Base-by-base conservation (phyloP, 441 rosid species). In the Populus trichocarpa region DNA sequence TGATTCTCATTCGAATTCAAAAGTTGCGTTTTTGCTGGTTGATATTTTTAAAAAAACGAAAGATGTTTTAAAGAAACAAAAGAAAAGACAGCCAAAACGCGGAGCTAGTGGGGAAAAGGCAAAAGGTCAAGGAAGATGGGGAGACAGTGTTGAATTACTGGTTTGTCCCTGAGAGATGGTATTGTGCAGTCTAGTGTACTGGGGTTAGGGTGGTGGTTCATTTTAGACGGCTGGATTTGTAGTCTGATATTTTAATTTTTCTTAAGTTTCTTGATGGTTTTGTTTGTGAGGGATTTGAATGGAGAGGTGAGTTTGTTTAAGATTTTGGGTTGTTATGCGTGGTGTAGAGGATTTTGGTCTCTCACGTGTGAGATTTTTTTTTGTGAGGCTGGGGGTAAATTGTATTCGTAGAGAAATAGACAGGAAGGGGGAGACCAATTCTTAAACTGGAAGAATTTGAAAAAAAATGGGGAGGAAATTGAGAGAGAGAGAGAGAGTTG, bases 51-150 rank as follows among this genome's bases (percentile, higher is more conserved):
- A 69, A 20, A 65, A 66, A 35, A 40, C 13, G 13, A 40, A 40
- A 11, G 50, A 40, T 40, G 16, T 36, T 35, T 42, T 0, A 40
- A 22, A 30, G 69, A 42, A 28, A 22, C 13, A 6, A 12, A 26
- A 16, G n/a, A 18, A 2, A 12, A 4, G 20, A 26, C 25, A 13
- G 67, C 36, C 59, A 26, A 32, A 40, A 82, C 80, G 77, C 70
- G 79, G 79, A 28, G 68, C 50, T 73, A 69, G 83, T 75, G 68
- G 68, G 76, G 70, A 78, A 77, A 59, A 26, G 69, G 38, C 69
- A 25, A 10, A 8, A 46, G 70, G 42, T 13, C 8, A 28, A n/a
- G 16, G 64, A 38, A 7, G 74, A 50, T 2, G 69, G 13, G 12
- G 2, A 8, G 14, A 2, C 12, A 6, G 0, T 1, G 1, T 59